Percentiles rank a stretch among this genome's conserved stretches.
Evolutionary conservation across 1,139 yeast species (phyloP).

Genomic region (Magnusiomyces suaveolens): DNA sequence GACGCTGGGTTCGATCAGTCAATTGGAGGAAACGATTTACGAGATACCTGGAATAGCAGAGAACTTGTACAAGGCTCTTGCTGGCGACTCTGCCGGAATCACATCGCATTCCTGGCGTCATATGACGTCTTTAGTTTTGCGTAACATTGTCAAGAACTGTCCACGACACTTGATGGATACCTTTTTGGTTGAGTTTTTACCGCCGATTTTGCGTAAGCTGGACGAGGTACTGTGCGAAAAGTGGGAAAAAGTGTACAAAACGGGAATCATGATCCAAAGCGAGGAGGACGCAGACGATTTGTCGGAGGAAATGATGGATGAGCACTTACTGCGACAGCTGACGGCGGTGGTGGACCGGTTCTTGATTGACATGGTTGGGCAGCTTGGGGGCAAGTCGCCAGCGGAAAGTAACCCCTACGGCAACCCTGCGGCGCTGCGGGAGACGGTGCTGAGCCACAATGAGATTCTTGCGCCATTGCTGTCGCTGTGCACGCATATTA

Average conservation of each 20-base stretch:
- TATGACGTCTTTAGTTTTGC: slow-evolving; percentile 78
- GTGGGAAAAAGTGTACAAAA: slow-evolving; percentile 66
- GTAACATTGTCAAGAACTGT: slow-evolving; percentile 82
- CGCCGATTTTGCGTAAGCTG: slow-evolving; percentile 60
- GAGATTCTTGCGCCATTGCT: slow-evolving; percentile 71
- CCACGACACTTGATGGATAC: slow-evolving; percentile 58
- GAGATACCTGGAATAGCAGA: slow-evolving; percentile 75
- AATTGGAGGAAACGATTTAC: slow-evolving; percentile 79
- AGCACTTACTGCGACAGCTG: slow-evolving; percentile 81
- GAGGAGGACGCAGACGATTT: slow-evolving; percentile 61
- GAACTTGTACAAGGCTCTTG: slow-evolving; percentile 73
- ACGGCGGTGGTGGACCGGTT: slow-evolving; percentile 90
- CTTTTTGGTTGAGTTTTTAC: slow-evolving; percentile 70
- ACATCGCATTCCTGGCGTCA: slow-evolving; percentile 97
- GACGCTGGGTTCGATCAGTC: slow-evolving; percentile 83
- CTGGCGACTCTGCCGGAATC: slow-evolving; percentile 76
- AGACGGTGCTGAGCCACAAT: slow-evolving; percentile 54
- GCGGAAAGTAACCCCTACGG: slow-evolving; percentile 18
- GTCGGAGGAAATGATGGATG: slow-evolving; percentile 98
- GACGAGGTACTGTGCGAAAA: slow-evolving; percentile 58
- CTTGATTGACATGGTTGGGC: slow-evolving; percentile 82
- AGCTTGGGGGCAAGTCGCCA: slow-evolving; percentile 28
- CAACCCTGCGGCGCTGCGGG: slow-evolving; percentile 41
- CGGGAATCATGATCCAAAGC: slow-evolving; percentile 63
- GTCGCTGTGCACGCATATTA: slow-evolving; percentile 63